Percentiles rank a stretch among this genome's conserved stretches.
Evolutionary conservation across 1,139 yeast species (phyloP).

Genomic region (Debaryomycetaceae sp.): DNA sequence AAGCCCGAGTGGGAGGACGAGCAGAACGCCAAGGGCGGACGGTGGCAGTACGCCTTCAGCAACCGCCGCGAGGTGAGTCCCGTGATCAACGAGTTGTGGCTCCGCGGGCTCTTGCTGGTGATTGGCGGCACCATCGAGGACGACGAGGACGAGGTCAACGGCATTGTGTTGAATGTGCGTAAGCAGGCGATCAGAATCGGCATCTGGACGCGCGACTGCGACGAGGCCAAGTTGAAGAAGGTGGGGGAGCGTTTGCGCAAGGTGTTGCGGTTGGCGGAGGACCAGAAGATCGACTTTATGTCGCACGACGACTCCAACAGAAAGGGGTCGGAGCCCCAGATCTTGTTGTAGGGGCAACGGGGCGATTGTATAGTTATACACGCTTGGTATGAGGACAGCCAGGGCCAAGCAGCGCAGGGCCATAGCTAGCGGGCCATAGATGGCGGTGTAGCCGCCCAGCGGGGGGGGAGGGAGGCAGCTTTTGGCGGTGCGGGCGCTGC

Average conservation of each 20-base stretch:
- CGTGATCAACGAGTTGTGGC: conserved; percentile 88
- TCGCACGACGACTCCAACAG: conserved; percentile 55
- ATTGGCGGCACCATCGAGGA: conserved; percentile 96
- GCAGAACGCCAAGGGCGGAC: conserved; percentile 86
- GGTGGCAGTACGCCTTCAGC: conserved; percentile 74
- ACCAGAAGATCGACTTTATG: conserved; percentile 71
- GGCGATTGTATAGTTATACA: conserved; percentile 4
- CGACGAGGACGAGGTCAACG: conserved; percentile 87
- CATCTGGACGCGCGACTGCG: conserved; percentile 87
- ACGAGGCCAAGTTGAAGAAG: conserved; percentile 55
- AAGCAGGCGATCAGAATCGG: conserved; percentile 80
- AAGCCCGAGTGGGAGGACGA: conserved; percentile 99
- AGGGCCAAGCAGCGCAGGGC: no score
- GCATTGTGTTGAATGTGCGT: conserved; percentile 88
- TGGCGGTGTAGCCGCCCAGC: no score
- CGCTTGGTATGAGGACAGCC: no score
- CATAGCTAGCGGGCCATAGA: no score
- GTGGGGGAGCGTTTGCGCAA: conserved; percentile 86
- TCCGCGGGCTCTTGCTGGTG: conserved; percentile 81
- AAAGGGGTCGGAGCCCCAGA: conserved; percentile 41
- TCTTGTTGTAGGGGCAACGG: conserved; percentile 38
- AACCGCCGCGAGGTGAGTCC: conserved; percentile 58
- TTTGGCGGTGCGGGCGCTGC: no score
- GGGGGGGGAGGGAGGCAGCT: no score
- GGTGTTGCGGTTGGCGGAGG: conserved; percentile 64